Base-by-base conservation (phyloP, 495 filamentous ascomycete genomes). In the Penicillium manginii region DNA sequence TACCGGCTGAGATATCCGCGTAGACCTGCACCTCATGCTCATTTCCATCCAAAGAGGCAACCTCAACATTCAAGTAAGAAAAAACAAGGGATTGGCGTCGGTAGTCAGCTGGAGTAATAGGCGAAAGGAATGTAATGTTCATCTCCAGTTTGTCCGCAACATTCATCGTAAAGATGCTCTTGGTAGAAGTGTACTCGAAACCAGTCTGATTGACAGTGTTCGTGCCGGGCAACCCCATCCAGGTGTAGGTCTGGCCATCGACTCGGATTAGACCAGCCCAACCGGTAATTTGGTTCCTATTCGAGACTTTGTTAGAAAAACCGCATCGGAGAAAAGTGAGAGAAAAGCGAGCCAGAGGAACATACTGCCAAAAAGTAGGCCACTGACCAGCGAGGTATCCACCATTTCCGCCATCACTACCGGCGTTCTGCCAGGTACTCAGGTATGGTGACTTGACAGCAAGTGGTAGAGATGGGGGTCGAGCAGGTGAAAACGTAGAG, bases 201-300 rank as follows among this genome's bases (percentile, higher is more conserved):
- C 80, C 65, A 12, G 72, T 78, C 65, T 87, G 84, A 33, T 77
- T 75, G 31, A 83, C 83, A 4, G 66, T 65, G 7, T 63, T 66
- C 0, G 74, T 55, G 4, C 71, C 72, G 6, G 73, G 72, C 33
- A 72, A 26, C 14, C 83, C 84, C 80, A 87, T 81, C 84, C 84
- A 87, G 7, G 75, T 80, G 61, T 86, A 86, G 19, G 71, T 64
- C 21, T 60, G 65, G 29, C 79, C 78, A 60, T 86, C 84, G 7
- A 87, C 83, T 49, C 81, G 81, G 37, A 87, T 75, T 52, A 85
- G 56, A 37, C 84, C 84, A 50, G 77, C 67, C 84, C 84, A 87
- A 9, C 77, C 84, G 42, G 66, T 77, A 17, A 79, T 61, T 55
- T 81, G 73, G 33, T 82, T 78, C 40, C 81, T 83, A 29, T 53